Evolutionary conservation across 1,284 basidiomycete genomes (phyloP), one percentile per base, ranked within the genome.

Genomic region (Cyathus olla): DNA sequence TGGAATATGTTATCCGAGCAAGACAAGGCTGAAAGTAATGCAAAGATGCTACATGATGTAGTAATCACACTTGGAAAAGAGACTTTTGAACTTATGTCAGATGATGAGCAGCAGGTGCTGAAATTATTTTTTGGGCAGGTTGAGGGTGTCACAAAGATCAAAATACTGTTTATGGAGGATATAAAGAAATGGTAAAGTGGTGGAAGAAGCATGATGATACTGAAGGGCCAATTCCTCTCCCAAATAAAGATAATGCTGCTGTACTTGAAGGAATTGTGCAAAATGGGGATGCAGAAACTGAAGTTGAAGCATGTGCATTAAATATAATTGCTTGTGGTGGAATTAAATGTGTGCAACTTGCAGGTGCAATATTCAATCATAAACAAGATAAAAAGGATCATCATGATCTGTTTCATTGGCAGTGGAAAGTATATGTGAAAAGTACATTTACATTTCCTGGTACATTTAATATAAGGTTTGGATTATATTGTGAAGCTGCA

Each of bases 361-460:
- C 65, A 26, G 73, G 76, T 11, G 63, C 69, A 19, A 62, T 77
- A 11, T 72, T 78, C 47, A 71, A 72, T 37, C 64, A 78, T 63
- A 76, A 76, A 54, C 72, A 76, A 57, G 65, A 73, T 24, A 76
- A 77, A 50, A 70, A 70, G 44, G 75, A 73, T 1, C 65, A 73
- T 28, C 66, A 72, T 28, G 69, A 77, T 61, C 57, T 57, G 4
- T 67, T 66, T 24, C 64, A 55, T n/a, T 62, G 60, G 37, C 71
- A 61, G 52, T 67, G 72, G 47, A 55, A 39, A 24, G 44, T n/a
- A 2, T 59, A 69, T 49, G 58, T 66, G 15, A 56, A 62, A n/a
- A 67, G 55, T 47, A 52, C 42, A 29, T 60, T 68, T 17, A 40
- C 49, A n/a, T 76, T 73, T 56, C 75, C 60, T 37, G 56, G 58